Base-by-base conservation (phyloP, 2,329 filamentous ascomycete species). In the Fusarium equiseti region DNA sequence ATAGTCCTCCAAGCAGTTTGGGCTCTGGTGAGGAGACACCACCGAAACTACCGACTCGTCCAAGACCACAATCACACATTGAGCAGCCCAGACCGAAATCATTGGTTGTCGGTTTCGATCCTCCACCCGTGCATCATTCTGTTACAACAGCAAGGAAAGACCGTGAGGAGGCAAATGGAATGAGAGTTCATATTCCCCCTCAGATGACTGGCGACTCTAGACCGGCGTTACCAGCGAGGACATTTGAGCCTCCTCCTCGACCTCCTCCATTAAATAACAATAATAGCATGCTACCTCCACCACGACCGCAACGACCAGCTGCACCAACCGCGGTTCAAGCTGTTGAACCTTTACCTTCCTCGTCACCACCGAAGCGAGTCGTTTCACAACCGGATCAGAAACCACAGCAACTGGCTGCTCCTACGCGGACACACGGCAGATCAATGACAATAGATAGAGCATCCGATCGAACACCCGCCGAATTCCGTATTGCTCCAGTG, bases 1-100 rank as follows among this genome's bases (percentile, higher is more conserved):
- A 86, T 75, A 97, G 94, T 38, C 94, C 94, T 20, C 94, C 95
- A 0, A 90, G 89, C 72, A 95, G 91, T 76, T 87, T 88, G 7
- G 89, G 86, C 57, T 78, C 83, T 0, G 83, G 86, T n/a, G 81
- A 82, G n/a, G 81, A 83, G n/a, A 81, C 82, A 9, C 84, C 84
- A 10, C 86, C 87, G 2, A 81, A 80, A 59, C 82, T 87, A 46
- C 86, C 82, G 20, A 82, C 79, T 9, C 81, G 86, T 15, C 86
- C 85, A 48, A 86, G 86, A 31, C 88, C 87, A 4, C 76, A 74
- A 12, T 69, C 68, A 1, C 73, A 75, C 8, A 74, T 63, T 31
- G 74, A 76, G 24, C 64, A 76, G 24, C 64, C 60, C 6, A 76
- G 73, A 16, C 66, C 75, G 12, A 73, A 68, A 18, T 70, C 73